Evolutionary conservation across 306 rosid species (phyloP).

Genomic region (Prunus dulcis): DNA sequence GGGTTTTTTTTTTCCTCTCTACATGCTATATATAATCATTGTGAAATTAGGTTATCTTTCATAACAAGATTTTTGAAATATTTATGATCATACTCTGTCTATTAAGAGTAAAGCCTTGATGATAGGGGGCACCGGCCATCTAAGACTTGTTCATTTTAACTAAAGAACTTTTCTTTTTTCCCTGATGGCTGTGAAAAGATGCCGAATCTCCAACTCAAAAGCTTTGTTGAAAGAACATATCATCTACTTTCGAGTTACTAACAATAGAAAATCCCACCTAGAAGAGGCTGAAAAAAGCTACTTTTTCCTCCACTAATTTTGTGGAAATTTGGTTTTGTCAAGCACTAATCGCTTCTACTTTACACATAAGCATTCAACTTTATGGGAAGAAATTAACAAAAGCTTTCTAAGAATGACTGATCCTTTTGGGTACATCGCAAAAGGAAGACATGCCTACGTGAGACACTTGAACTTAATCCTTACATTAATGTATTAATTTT

Average conservation of each 20-base stretch:
- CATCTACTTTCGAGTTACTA: slow-evolving; percentile 59
- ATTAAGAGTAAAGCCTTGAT: background rate
- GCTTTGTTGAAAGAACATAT: slow-evolving; percentile 46
- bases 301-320: slow-evolving; percentile 52
- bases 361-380: slow-evolving; percentile 61
- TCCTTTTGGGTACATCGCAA: slow-evolving; percentile 35
- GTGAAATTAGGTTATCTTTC: background rate
- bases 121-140: background rate
- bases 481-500: slow-evolving; percentile 40
- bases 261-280: slow-evolving; percentile 71
- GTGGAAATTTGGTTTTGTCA: slow-evolving; percentile 42
- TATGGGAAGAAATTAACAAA: slow-evolving; percentile 38
- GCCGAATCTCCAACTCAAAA: slow-evolving; percentile 59
- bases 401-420: slow-evolving; percentile 41
- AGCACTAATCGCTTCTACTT: slow-evolving; percentile 49
- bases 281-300: slow-evolving; percentile 44
- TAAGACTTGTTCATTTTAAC: background rate
- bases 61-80: background rate
- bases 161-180: slow-evolving; percentile 13
- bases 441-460: slow-evolving; percentile 66
- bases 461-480: slow-evolving; percentile 43
- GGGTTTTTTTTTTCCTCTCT: too few relatives aligned
- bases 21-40: background rate
- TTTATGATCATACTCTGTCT: background rate
- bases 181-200: slow-evolving; percentile 41